Base-by-base conservation (phyloP, 352 stramenopile genomes). In the Pythium apleroticum region DNA sequence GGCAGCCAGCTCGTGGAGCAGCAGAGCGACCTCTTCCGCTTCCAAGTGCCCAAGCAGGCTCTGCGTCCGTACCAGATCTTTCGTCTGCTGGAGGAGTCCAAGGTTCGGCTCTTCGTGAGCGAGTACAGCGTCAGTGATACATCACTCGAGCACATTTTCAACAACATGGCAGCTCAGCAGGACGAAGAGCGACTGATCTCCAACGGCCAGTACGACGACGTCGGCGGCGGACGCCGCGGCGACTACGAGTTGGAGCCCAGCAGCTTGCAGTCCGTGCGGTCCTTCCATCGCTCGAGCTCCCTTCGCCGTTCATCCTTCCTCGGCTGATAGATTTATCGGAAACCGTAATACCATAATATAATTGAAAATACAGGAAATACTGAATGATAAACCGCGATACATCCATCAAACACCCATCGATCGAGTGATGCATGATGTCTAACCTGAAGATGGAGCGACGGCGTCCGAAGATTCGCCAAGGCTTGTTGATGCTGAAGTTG, bases 101-200 rank as follows among this genome's bases (percentile, higher is more conserved):
- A 86, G 48, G n/a, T 64, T 0, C 46, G 60, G 0, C 64, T 94
- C 15, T 60, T 71, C 27, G 85, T 97, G 54, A 74, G 80, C 50
- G 84, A 96, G 71, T 97, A 97, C 68, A 89, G 77, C 48, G 76
- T 97, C 58, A 91, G 81, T 37, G 84, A 97, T 68, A 93, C 86
- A n/a, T 91, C 88, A 19, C 73, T 97, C 25, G 91, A 97, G 73
- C 80, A 93, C 52, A 93, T 98, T 71, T 97, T 98, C 77, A 97
- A 97, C 72, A 76, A 77, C 52, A 93, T 97, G 69, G 91, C 90
- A 0, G 74, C 75, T 0, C 74, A 93, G 55, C 87, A 96, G 60
- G 81, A 91, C n/a, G 69, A 81, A 49, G 74, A 81, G 63, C 59
- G 53, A 10, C 17, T 84, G 46, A 66, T 76, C 25, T 73, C 65